These are phyloP conservation scores for Tanacetum coccineum DNA, from an alignment of 129 eudicot species.

Conservation along the genomic window DNA sequence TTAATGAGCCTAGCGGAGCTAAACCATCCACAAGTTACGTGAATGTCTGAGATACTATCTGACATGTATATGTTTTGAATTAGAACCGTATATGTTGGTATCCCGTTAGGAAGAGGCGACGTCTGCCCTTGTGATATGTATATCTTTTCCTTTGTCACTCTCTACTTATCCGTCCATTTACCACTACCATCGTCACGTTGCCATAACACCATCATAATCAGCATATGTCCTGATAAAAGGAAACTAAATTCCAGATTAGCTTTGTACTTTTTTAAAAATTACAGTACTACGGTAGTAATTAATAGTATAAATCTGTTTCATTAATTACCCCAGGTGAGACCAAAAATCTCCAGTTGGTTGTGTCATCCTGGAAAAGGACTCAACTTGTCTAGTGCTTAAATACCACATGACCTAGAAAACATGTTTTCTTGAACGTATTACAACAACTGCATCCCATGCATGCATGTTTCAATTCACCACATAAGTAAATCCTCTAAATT, in stretches of 20 bases:
- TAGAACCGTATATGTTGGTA: conserved; percentile 54
- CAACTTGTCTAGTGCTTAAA: conserved; percentile 7
- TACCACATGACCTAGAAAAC: conserved; percentile 24
- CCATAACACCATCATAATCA: not conserved
- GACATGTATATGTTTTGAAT: conserved; percentile 47
- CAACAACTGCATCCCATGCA: conserved; percentile 1
- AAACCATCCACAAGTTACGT: conserved; percentile 75
- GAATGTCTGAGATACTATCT: conserved; percentile 53
- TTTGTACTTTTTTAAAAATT: not conserved
- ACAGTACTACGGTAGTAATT: too few relatives aligned
- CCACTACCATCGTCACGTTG: conserved; percentile 14
- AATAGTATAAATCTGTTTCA: not conserved
- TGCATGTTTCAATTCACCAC: not conserved
- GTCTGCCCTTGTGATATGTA: conserved; percentile 50
- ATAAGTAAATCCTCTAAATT: too few relatives aligned
- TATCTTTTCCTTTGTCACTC: conserved; percentile 48
- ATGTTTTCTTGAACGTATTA: conserved; percentile 15
- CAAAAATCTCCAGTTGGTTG: conserved; percentile 23
- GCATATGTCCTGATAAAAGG: not conserved
- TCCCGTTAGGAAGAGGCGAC: conserved; percentile 46
- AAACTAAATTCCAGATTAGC: not conserved
- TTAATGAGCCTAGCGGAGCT: conserved; percentile 62
- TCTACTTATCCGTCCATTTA: conserved; percentile 8
- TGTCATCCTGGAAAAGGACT: not conserved
- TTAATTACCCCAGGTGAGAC: conserved; percentile 16